Evolutionary conservation across 352 stramenopile genomes (phyloP).

Genomic region (Phytophthora melonis): DNA sequence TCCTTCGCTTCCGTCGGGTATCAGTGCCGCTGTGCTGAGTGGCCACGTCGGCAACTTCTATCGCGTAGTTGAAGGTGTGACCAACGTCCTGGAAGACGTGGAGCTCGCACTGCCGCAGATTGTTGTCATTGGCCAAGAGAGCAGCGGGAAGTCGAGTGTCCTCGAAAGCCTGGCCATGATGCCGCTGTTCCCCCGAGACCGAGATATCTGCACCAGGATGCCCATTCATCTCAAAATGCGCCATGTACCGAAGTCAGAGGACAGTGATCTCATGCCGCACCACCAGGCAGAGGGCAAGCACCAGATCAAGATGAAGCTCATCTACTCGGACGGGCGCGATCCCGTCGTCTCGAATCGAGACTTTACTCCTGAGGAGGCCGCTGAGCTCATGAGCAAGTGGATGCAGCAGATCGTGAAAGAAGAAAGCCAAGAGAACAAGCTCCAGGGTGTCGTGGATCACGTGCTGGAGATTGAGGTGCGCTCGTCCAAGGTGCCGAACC

Average conservation of each 20-base stretch:
- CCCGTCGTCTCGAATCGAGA: conserved; percentile 31
- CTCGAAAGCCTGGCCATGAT: conserved; percentile 61
- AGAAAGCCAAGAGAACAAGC: conserved; percentile 20
- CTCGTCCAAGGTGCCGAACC: conserved; percentile 47
- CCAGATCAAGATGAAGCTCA: conserved; percentile 42
- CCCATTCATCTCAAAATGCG: conserved; percentile 56
- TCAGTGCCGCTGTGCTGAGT: conserved; percentile 42
- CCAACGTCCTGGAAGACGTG: conserved; percentile 16
- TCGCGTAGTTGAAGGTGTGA: conserved; percentile 34
- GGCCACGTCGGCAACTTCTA: conserved; percentile 47
- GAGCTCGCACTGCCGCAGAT: conserved; percentile 44
- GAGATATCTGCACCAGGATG: conserved; percentile 44
- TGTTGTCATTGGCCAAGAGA: conserved; percentile 52
- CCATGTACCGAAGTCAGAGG: conserved; percentile 16
- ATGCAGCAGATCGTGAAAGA: conserved; percentile 49
- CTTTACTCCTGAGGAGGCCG: conserved; percentile 31
- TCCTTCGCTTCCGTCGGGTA: neutral
- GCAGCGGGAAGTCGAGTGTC: conserved; percentile 61
- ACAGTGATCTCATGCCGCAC: conserved; percentile 37
- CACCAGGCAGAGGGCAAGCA: conserved; percentile 1
- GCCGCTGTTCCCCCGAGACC: conserved; percentile 53
- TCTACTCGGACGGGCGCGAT: conserved; percentile 43
- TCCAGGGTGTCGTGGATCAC: conserved; percentile 43
- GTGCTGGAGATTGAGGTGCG: conserved; percentile 53
- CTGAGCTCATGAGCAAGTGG: conserved; percentile 39